A percentile compares a stretch with the other conserved stretches of the same genome.
Conservation (phyloP, 306 rosid genomes). For the Spatholobus suberectus region DNA sequence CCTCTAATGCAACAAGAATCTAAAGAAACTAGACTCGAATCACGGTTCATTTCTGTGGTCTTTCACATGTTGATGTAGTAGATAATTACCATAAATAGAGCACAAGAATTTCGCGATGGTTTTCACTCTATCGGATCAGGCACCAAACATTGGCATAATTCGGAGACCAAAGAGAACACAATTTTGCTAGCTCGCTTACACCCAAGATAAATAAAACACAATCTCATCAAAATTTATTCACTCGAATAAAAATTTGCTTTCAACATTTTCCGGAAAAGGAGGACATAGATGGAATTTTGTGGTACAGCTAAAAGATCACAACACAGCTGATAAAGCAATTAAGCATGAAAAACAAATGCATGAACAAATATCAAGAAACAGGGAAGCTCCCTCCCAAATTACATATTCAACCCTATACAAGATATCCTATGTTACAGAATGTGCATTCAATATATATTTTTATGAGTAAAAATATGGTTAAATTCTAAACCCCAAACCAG, state of each 20-base stretch:
- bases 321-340: conserved; percentile 69
- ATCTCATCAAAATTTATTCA: conserved; percentile 58
- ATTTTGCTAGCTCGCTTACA: background rate
- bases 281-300: conserved; percentile 31
- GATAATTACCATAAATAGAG: background rate
- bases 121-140: background rate
- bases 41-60: background rate
- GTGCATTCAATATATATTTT: conserved; percentile 53
- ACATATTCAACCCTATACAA: conserved; percentile 83
- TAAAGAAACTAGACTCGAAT: background rate
- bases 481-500: conserved; percentile 91
- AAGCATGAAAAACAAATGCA: conserved; percentile 52
- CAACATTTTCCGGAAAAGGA: conserved; percentile 48
- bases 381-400: conserved; percentile 64
- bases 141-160: background rate
- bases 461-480: conserved; percentile 47
- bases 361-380: conserved; percentile 60
- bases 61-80: background rate
- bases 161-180: background rate
- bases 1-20: background rate
- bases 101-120: background rate
- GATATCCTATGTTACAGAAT: conserved; percentile 88
- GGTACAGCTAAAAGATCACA: conserved; percentile 73
- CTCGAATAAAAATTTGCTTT: conserved; percentile 63
- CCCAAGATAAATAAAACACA: conserved; percentile 39